Evolutionary conservation across 306 rosid genomes (phyloP), one percentile per base, ranked within the genome.

Genomic region (Corylus heterophylla): DNA sequence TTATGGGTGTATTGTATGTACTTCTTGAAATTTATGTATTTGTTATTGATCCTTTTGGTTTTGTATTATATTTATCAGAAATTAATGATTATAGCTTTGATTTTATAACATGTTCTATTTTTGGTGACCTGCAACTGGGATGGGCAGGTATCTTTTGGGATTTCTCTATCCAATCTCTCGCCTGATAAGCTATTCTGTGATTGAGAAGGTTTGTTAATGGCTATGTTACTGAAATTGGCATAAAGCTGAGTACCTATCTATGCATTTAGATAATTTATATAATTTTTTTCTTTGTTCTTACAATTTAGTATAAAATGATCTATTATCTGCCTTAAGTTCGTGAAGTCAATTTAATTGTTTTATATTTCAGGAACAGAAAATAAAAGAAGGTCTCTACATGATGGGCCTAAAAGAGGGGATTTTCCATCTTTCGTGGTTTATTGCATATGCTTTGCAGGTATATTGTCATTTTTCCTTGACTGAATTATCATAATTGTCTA

Each of bases 321-420:
- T 51, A 18, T 55, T 51, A 63, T 82, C 74, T 78, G 61, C 22
- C 67, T 49, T 48, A 52, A 73, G 63, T 82, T 79, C 54, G 47
- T 72, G 63, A 74, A 80, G 79, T 84, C 72, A 79, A 63, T 79
- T 71, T 55, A 5, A 75, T 76, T 10, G 17, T 68, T 61, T 37
- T 14, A 79, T 81, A 52, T 84, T 86, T 86, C 90, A 94, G 98
- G 98, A 94, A 80, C 91, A 91, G 79, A 94, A 92, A 89, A 94
- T 94, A 86, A 94, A 89, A 76, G 97, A 92, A 87, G 97, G 97
- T 79, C 97, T 94, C 75, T 91, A 92, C 91, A 94, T 94, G 98
- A 94, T 94, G 98, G 98, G 97, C 81, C 78, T 94, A 74, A 92
- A 91, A 85, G 97, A 92, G 78, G 91, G 94, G 64, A 85, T 94